Percentiles rank a stretch among this genome's conserved stretches.
Evolutionary conservation across 1,284 basidiomycete genomes (phyloP).

Genomic region (Boletus mariae): DNA sequence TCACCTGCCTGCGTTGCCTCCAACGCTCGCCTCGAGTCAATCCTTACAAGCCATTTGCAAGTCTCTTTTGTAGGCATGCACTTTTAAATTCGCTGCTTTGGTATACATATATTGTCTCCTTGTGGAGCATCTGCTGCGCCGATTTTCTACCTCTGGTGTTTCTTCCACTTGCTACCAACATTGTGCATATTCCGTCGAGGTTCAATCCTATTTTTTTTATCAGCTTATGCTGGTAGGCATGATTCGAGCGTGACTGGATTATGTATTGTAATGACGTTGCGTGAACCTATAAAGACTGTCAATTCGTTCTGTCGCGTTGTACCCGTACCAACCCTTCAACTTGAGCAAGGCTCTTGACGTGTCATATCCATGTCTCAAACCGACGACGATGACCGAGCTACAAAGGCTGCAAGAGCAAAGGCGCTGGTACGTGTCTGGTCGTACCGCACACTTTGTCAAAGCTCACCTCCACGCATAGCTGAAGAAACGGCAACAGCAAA

Average conservation of each 20-base stretch:
- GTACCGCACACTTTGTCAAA: constrained; percentile 6
- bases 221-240: background rate
- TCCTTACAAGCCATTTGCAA: background rate
- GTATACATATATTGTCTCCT: constrained; percentile 38
- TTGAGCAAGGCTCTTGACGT: background rate
- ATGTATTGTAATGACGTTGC: background rate
- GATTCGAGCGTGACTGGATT: background rate
- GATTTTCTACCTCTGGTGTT: constrained; percentile 24
- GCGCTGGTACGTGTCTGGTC: constrained; percentile 52
- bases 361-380: constrained; percentile 37
- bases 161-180: constrained; percentile 23
- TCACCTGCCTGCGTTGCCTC: constrained; percentile 35
- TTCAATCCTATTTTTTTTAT: constrained; percentile 21
- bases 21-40: background rate
- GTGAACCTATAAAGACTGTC: constrained; percentile 4
- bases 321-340: background rate
- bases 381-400: constrained; percentile 75
- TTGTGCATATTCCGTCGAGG: constrained; percentile 30
- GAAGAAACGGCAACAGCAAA: constrained; percentile 70
- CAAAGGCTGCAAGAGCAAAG: constrained; percentile 75
- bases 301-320: background rate
- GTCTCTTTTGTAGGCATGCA: constrained; percentile 20
- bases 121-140: constrained; percentile 29
- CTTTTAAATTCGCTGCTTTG: constrained; percentile 24
- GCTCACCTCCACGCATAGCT: constrained; percentile 42